Conservation (phyloP, 768 basidiomycete genomes). For the Hemileccinum impolitum region DNA sequence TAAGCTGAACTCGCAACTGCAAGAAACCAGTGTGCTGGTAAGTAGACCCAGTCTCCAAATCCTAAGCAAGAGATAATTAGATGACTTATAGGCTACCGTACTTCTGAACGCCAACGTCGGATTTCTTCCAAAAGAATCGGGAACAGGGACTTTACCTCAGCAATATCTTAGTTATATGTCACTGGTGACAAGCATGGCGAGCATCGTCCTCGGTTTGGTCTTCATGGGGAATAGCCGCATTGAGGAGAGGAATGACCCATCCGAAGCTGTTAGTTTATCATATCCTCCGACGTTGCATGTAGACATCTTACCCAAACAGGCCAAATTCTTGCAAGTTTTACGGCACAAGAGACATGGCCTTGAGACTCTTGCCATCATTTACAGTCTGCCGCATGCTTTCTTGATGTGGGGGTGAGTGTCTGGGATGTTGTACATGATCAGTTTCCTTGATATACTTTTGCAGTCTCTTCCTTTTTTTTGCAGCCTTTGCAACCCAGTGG, state of each 20-base stretch:
- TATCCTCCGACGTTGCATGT: background rate
- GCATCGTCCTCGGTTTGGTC: conserved; percentile 41
- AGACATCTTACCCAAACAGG: conserved; percentile 8
- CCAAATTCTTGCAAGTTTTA: conserved; percentile 14
- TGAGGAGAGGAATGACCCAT: conserved; percentile 26
- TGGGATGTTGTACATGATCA: background rate
- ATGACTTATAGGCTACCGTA: conserved; percentile 46
- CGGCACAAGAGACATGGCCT: conserved; percentile 36
- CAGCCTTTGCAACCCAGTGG: conserved; percentile 27
- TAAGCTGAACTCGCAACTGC: conserved; percentile 47
- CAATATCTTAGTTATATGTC: conserved; percentile 46
- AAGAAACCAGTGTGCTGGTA: conserved; percentile 53
- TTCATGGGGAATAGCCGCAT: conserved; percentile 42
- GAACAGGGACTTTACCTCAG: conserved; percentile 23
- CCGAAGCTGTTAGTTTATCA: conserved; percentile 33
- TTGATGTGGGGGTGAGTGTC: conserved; percentile 57
- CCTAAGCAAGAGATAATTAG: background rate
- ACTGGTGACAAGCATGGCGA: conserved; percentile 38
- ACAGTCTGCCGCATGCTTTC: conserved; percentile 53
- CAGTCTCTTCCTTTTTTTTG: conserved; percentile 30
- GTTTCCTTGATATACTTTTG: background rate
- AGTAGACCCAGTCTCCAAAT: conserved; percentile 10
- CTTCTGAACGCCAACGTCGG: conserved; percentile 57
- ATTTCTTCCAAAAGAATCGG: conserved; percentile 52
- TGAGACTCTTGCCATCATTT: conserved; percentile 50